Percentiles rank a stretch among this genome's conserved stretches.
These are phyloP conservation scores for Penicillium brevicompactum DNA, from an alignment of 2,329 filamentous ascomycete species.

Conservation along the genomic window DNA sequence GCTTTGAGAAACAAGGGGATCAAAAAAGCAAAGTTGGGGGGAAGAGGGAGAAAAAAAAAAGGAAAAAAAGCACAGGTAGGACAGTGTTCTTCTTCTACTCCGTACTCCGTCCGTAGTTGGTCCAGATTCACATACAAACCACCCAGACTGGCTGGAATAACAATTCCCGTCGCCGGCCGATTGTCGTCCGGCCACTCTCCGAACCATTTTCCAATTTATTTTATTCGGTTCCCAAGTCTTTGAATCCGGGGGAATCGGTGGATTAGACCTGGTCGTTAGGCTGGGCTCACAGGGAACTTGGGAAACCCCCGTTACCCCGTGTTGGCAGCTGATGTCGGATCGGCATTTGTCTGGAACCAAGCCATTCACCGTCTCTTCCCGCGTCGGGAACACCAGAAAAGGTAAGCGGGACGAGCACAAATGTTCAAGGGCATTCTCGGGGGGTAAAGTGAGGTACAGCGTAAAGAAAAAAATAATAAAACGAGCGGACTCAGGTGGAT, in stretches of 20 bases:
- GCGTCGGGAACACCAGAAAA: conserved; percentile 24
- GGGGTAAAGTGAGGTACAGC: not conserved
- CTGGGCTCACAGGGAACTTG: not conserved
- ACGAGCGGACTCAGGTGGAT: not conserved
- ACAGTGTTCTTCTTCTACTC: conserved; percentile 1
- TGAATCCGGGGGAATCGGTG: conserved; percentile 6
- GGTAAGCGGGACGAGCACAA: conserved; percentile 14
- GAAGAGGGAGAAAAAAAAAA: not conserved
- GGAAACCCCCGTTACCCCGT: not conserved
- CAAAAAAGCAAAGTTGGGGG: not conserved
- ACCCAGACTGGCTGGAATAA: conserved; percentile 3
- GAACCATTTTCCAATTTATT: not conserved
- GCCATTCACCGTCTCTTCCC: conserved; percentile 16
- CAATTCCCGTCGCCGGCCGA: conserved; percentile 8
- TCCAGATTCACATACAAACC: conserved; percentile 4
- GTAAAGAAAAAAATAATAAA: not conserved
- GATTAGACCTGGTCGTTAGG: not conserved
- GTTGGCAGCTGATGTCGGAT: conserved; percentile 19
- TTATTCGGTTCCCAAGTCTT: not conserved
- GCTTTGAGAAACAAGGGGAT: conserved; percentile 2
- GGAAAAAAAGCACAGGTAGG: conserved; percentile 1
- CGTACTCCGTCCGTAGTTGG: not conserved
- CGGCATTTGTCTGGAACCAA: conserved; percentile 21
- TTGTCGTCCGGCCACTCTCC: conserved; percentile 13
- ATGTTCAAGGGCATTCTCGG: conserved; percentile 5